Conservation (phyloP, 768 basidiomycete genomes). For the Xerocomus spinulosus region DNA sequence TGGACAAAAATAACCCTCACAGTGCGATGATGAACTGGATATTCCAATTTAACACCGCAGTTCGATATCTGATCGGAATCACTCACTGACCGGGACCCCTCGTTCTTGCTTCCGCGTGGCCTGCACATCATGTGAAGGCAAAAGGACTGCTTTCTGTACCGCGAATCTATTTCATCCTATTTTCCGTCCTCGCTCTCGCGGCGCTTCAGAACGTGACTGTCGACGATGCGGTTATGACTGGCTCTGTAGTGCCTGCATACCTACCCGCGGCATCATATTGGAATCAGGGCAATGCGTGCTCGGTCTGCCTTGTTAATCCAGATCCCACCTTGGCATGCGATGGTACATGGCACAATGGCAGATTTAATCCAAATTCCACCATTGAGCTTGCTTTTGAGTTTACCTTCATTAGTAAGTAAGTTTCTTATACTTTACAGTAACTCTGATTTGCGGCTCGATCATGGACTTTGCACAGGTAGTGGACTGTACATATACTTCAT, state of each 20-base stretch:
- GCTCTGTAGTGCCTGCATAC: neutral
- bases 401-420: constrained; percentile 6
- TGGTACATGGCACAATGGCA: constrained; percentile 17
- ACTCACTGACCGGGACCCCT: no score
- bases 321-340: constrained; percentile 4
- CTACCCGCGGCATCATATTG: constrained; percentile 4
- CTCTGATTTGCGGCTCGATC: no score
- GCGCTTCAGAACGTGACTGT: no score
- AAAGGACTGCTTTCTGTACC: no score
- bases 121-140: no score
- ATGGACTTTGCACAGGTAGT: constrained; percentile 1
- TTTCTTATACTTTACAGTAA: neutral
- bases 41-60: no score
- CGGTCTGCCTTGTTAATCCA: neutral
- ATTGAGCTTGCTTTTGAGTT: constrained; percentile 2
- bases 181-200: no score
- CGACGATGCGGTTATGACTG: neutral
- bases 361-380: neutral
- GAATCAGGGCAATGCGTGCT: constrained; percentile 4
- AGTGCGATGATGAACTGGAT: no score
- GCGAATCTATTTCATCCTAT: no score
- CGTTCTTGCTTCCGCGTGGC: no score
- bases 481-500: constrained; percentile 17
- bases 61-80: no score
- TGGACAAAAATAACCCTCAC: no score